Base-by-base conservation (phyloP, 2,329 filamentous ascomycete genomes). In the Phaeosphaeria sp. region DNA sequence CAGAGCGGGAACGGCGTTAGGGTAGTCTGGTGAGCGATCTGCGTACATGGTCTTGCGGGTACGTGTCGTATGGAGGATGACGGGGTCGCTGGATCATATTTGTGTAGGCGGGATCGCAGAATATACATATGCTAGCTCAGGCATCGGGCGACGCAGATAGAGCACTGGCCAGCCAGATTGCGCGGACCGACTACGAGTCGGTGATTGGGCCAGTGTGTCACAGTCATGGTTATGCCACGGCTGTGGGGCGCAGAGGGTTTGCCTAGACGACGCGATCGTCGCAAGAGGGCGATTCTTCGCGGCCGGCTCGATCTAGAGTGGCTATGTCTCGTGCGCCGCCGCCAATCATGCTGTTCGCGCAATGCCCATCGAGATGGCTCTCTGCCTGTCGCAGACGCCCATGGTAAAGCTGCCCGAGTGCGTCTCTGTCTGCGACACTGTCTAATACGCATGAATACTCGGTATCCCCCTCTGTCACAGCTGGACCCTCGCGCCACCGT, bases 1-100 rank as follows among this genome's bases (percentile, higher is more conserved):
- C 55, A 72, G 63, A 52, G 69, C 52, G 39, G 66, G 10, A 55
- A 52, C 48, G 25, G 47, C 55, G 46, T 57, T 46, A 43, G 56
- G 58, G 44, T 52, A 50, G 56, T 62, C 57, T 13, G 52, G 55
- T 20, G 59, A 50, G n/a, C 18, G 59, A 64, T 63, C 57, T 46
- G 52, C 59, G 46, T 48, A 53, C 64, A 65, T 66, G 63, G 54
- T 66, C 50, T 52, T 46, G 50, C 49, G 44, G 30, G 48, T 58
- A 43, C 46, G 55, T 47, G 50, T 52, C 36, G 53, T 46, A n/a
- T 10, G 42, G 49, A 27, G 46, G 50, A 56, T 55, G 58, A 62
- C 55, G 41, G 48, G 54, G 23, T 22, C 50, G 42, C 41, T 60
- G 54, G 53, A 65, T 64, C 58, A 55, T 47, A 46, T 23, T 17